A percentile compares a stretch with the other conserved stretches of the same genome.
These are phyloP conservation scores for Desmodesmus armatus DNA, from an alignment of 139 green algal genomes.

Conservation along the genomic window DNA sequence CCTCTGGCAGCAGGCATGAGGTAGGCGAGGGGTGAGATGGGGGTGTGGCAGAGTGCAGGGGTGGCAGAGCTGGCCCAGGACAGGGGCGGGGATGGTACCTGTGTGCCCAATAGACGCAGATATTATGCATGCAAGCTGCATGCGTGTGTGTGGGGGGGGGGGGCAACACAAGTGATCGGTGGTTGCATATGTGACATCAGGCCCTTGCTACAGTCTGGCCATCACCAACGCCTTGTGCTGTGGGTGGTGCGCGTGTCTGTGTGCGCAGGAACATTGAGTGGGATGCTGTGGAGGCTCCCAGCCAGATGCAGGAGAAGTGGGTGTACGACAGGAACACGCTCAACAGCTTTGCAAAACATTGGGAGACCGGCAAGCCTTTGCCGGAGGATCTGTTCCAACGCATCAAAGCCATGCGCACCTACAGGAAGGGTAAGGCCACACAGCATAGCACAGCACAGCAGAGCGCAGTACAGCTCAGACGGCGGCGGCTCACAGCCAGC, in stretches of 20 bases:
- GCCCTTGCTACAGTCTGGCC: background rate
- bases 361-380: slow-evolving; percentile 85
- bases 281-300: slow-evolving; percentile 92
- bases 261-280: slow-evolving; percentile 77
- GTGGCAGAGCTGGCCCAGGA: background rate
- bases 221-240: background rate
- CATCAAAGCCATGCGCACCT: slow-evolving; percentile 50
- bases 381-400: slow-evolving; percentile 92
- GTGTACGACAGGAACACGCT: slow-evolving; percentile 82
- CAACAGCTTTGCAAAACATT: slow-evolving; percentile 90
- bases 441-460: background rate
- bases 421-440: slow-evolving; percentile 17
- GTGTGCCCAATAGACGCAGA: too few relatives aligned
- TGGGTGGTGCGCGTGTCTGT: background rate
- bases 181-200: background rate
- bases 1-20: slow-evolving; percentile 92
- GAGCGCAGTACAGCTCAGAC: background rate
- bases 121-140: background rate
- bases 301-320: slow-evolving; percentile 82
- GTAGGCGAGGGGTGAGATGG: too few relatives aligned
- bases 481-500: too few relatives aligned
- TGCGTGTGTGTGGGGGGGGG: background rate
- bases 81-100: background rate
- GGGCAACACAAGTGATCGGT: background rate
- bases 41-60: background rate